A percentile compares a stretch with the other conserved stretches of the same genome.
Conservation (phyloP, 2,329 filamentous ascomycete genomes). For the Phaeomoniella chlamydospora region DNA sequence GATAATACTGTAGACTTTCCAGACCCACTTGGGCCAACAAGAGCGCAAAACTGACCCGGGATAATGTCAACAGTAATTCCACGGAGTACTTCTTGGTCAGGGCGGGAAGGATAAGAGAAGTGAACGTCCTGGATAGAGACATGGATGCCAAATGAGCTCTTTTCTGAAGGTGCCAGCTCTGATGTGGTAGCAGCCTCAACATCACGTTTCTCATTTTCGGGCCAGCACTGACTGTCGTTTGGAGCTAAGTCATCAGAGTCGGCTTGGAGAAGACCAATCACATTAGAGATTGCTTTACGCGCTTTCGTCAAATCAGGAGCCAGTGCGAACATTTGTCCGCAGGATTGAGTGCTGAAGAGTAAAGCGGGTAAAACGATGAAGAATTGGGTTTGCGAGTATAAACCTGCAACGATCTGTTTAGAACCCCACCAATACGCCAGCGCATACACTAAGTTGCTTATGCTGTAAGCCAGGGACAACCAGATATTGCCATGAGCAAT, state of each 20-base stretch:
- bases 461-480: conserved; percentile 27
- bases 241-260: conserved; percentile 17
- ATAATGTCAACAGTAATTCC: conserved; percentile 41
- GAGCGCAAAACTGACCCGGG: conserved; percentile 45
- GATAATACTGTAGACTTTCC: conserved; percentile 54
- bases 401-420: conserved; percentile 51
- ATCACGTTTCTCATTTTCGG: conserved; percentile 8
- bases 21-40: conserved; percentile 52
- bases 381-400: conserved; percentile 54
- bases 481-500: conserved; percentile 31
- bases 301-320: conserved; percentile 62
- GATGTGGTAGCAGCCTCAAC: conserved; percentile 9
- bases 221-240: neutral
- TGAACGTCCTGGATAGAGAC: conserved; percentile 44
- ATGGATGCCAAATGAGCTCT: conserved; percentile 22
- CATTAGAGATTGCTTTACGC: conserved; percentile 43
- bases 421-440: conserved; percentile 72
- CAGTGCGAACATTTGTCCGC: conserved; percentile 60
- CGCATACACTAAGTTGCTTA: conserved; percentile 51
- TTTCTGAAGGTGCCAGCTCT: conserved; percentile 6
- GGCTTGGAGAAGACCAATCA: conserved; percentile 28
- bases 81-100: conserved; percentile 41
- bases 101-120: conserved; percentile 53
- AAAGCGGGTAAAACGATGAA: conserved; percentile 60
- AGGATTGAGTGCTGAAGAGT: conserved; percentile 57